A percentile compares a stretch with the other conserved stretches of the same genome.
Conservation (phyloP, 345 rosid species). For the Passiflora organensis region DNA sequence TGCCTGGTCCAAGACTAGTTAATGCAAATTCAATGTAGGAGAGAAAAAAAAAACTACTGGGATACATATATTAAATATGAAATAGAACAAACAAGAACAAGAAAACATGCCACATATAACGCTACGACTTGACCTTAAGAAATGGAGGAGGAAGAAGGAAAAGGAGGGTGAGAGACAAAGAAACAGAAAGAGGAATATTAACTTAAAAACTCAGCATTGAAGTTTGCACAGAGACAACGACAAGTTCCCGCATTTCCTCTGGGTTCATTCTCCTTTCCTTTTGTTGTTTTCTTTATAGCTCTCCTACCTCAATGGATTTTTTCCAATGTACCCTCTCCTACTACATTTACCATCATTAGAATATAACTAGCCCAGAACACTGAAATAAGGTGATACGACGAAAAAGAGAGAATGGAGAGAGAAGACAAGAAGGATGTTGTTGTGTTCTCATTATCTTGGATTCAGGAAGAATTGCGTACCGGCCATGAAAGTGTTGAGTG, state of each 20-base stretch:
- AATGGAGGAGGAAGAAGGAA: neutral
- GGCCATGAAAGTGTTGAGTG: conserved; percentile 48
- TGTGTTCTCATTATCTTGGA: conserved; percentile 38
- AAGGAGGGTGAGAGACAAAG: neutral
- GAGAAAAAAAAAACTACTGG: conserved; percentile 1
- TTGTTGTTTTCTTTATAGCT: neutral
- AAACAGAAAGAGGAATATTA: conserved; percentile 5
- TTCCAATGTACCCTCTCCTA: conserved; percentile 16
- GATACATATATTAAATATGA: neutral
- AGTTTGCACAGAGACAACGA: conserved; percentile 13
- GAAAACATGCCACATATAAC: conserved; percentile 10
- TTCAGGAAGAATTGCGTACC: conserved; percentile 71
- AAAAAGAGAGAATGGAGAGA: too few species aligned
- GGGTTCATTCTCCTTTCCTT: neutral
- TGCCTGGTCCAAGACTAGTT: conserved; percentile 18
- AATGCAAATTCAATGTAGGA: conserved; percentile 14
- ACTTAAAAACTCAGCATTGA: conserved; percentile 15
- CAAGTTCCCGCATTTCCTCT: conserved; percentile 17
- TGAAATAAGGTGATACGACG: conserved; percentile 5
- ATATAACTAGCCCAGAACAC: conserved; percentile 4
- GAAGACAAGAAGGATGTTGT: conserved; percentile 6
- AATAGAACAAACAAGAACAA: neutral
- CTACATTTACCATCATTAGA: conserved; percentile 19
- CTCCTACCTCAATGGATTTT: conserved; percentile 28
- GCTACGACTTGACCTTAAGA: neutral